Percentiles rank a stretch among this genome's conserved stretches.
Conservation (phyloP, 371 early-diverging fungal species). For the Mucor circinelloides region DNA sequence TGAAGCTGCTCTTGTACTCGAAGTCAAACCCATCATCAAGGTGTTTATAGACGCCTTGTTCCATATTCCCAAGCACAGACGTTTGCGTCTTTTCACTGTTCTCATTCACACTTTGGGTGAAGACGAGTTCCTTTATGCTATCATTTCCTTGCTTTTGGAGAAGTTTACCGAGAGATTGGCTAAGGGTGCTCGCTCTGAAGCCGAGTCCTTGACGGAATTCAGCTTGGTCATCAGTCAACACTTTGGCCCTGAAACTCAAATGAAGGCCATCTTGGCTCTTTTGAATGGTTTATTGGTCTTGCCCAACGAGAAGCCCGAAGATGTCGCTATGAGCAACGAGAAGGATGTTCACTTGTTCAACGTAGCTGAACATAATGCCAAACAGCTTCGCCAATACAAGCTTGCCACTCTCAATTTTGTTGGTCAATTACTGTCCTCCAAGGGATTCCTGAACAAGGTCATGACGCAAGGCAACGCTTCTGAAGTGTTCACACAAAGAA, state of each 20-base stretch:
- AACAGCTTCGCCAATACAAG: constrained; percentile 80
- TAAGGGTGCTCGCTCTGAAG: constrained; percentile 58
- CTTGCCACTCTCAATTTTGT: constrained; percentile 72
- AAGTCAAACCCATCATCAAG: constrained; percentile 76
- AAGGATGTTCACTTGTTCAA: constrained; percentile 45
- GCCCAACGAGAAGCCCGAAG: constrained; percentile 66
- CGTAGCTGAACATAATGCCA: constrained; percentile 55
- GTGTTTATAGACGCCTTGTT: constrained; percentile 91
- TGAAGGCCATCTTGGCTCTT: constrained; percentile 66
- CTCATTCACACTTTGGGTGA: constrained; percentile 84
- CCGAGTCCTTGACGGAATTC: constrained; percentile 70
- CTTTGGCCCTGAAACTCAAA: constrained; percentile 70
- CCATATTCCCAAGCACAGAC: constrained; percentile 93
- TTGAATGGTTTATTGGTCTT: constrained; percentile 59
- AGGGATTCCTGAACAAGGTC: constrained; percentile 66
- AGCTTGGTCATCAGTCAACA: constrained; percentile 62
- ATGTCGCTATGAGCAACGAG: constrained; percentile 27
- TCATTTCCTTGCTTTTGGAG: constrained; percentile 76
- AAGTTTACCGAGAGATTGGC: constrained; percentile 60
- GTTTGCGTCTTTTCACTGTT: constrained; percentile 84
- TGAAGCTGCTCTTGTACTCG: constrained; percentile 38
- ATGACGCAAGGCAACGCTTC: constrained; percentile 41
- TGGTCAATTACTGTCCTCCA: constrained; percentile 64
- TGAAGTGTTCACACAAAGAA: constrained; percentile 31
- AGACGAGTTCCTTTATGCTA: constrained; percentile 71